Evolutionary conservation across 306 rosid species (phyloP).

Genomic region (Mimosa pudica): DNA sequence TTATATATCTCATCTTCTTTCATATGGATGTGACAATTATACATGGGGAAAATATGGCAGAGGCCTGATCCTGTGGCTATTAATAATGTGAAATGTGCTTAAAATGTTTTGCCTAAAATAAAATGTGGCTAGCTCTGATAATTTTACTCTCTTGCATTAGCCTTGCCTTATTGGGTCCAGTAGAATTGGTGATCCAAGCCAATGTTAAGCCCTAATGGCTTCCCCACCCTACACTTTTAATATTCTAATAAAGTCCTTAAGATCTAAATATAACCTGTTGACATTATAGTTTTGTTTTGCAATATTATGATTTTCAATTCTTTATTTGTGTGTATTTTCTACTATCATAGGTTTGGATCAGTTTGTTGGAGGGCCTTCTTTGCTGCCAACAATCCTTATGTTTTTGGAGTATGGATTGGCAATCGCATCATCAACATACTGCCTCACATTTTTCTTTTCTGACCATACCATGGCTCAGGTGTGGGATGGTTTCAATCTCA

Average conservation of each 20-base stretch:
- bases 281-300: constrained; percentile 12
- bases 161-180: neutral
- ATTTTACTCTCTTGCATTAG: neutral
- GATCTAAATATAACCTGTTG: neutral
- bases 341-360: constrained; percentile 77
- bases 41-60: neutral
- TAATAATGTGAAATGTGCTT: neutral
- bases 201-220: neutral
- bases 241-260: neutral
- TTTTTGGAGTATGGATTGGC: constrained; percentile 90
- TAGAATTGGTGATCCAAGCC: neutral
- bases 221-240: neutral
- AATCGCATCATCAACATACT: constrained; percentile 86
- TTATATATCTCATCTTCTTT: neutral
- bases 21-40: neutral
- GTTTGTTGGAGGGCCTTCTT: constrained; percentile 81
- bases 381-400: constrained; percentile 69
- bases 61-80: neutral
- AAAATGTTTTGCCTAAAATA: neutral
- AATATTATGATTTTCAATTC: constrained; percentile 18
- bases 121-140: neutral
- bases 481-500: constrained; percentile 27
- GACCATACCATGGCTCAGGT: constrained; percentile 97
- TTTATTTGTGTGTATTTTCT: constrained; percentile 30
- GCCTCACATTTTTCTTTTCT: constrained; percentile 89